Evolutionary conservation across 768 basidiomycete species (phyloP), one percentile per base, ranked within the genome.

Genomic region (Exsudoporus frostii): DNA sequence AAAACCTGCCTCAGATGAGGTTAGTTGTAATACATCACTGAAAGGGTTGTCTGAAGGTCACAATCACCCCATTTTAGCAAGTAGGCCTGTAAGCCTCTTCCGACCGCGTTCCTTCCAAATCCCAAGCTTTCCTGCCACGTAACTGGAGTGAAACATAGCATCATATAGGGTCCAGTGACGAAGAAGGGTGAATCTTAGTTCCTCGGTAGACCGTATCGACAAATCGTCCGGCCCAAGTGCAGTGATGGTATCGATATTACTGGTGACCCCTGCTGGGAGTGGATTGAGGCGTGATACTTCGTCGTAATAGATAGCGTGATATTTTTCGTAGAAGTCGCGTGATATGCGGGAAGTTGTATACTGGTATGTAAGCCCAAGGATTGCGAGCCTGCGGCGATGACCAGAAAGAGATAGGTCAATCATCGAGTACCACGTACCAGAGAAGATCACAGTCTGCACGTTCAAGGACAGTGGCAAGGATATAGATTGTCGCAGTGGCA

Each of bases 151-250:
- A 63, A 87, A 86, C 97, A 99, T 98, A 11, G 95, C 86, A 65
- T 99, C 97, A 66, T 98, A 98, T 42, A 99, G 73, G 29, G 89
- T 98, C 97, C 97, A 99, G 73, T 98, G 97, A 51, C 96, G 81
- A 67, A 95, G 94, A 49, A 98, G 79, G 73, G 87, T 94, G 69
- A 99, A 98, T 24, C 97, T 81, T 49, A 98, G 75, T 70, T 99
- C 97, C 47, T 95, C 92, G 30, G 84, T 85, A 37, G 86, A 77
- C 36, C 91, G 82, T 57, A 99, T 84, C 29, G 86, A 83, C 53
- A 78, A 74, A 66, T 98, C 95, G 60, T 98, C 94, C 2, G 96
- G 90, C 57, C 80, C 82, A 24, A 84, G 72, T 0, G 84, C 79
- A 48, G 78, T 76, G 54, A 75, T 65, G 15, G 76, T 73, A 47